These are phyloP conservation scores for Scutellaria barbata DNA, from an alignment of 257 asterid species.

Conservation along the genomic window DNA sequence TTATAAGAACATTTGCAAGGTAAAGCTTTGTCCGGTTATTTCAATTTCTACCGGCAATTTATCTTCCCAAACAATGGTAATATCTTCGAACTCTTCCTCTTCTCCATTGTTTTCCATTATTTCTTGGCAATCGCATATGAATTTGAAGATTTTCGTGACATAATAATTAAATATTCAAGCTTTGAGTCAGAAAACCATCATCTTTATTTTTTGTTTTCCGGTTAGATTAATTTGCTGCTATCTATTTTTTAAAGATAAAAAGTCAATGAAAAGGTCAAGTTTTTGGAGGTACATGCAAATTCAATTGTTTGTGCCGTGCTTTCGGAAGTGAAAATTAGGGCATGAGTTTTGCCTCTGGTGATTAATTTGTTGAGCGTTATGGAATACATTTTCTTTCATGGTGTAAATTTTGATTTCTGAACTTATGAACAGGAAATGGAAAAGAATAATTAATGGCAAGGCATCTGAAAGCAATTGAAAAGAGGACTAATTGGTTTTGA, in stretches of 20 bases:
- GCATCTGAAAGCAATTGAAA: too few species aligned
- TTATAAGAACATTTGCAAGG: too few species aligned
- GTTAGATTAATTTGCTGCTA: too few species aligned
- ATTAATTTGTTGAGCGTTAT: background rate
- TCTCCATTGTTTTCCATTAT: background rate
- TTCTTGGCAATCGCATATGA: too few species aligned
- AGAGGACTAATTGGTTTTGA: too few species aligned
- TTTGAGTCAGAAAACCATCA: too few species aligned
- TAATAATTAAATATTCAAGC: too few species aligned
- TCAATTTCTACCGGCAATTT: constrained; percentile 15
- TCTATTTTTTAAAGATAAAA: too few species aligned
- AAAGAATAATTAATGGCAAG: too few species aligned
- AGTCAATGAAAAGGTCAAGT: background rate
- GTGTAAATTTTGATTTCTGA: too few species aligned
- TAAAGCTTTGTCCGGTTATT: background rate
- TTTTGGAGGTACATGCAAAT: background rate
- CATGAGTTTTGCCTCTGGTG: background rate
- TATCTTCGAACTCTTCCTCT: background rate
- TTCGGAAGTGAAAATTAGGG: constrained; percentile 6
- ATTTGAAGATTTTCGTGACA: too few species aligned
- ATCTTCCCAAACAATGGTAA: constrained; percentile 26
- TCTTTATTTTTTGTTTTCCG: too few species aligned
- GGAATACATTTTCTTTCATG: background rate
- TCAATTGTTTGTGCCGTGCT: background rate
- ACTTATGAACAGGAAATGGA: background rate